Evolutionary conservation across 352 stramenopile species (phyloP), one percentile per base, ranked within the genome.

Genomic region (Pythium oligandrum): DNA sequence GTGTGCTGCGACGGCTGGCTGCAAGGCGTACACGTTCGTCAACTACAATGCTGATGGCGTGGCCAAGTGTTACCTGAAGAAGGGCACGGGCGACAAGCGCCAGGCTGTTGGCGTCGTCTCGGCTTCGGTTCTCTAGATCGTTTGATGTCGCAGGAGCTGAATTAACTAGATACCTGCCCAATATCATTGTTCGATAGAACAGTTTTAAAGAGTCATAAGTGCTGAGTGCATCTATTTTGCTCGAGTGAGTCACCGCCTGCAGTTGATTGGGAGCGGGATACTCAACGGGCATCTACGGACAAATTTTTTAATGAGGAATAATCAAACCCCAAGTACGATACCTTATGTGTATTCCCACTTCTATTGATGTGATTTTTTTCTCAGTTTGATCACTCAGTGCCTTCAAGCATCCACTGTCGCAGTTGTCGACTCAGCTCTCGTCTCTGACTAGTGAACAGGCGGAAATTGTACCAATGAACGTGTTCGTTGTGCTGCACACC

Each of bases 391-490:
- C 55, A 34, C 31, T 65, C 45, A 42, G 7, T 42, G 7, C 7
- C 12, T 42, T 76, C 59, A 12, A 64, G 57, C 33, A 86, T 63
- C 72, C 75, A 86, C 46, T 81, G 54, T 0, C 75, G 73, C 10
- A 90, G 46, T 8, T 76, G 71, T 39, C 88, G 68, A 42, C 80
- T 88, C n/a, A 93, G 58, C 17, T 60, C 60, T 6, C 82, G 74
- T 6, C 82, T 69, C 63, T 90, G 74, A 0, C 39, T 65, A 4
- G 71, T 52, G 2, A 72, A 43, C 26, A 93, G 63, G 6, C 82
- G 75, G 36, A 90, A 81, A 4, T 73, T 71, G 40, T 83, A 65
- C 82, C 82, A 90, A 45, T 83, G 69, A 9, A 72, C 62, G 7
- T 38, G 45, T 34, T 61, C 39, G 8, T 40, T 47, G 1, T 58